Evolutionary conservation across 148 eudicot species (phyloP).

Genomic region (Polygonum maritimum): DNA sequence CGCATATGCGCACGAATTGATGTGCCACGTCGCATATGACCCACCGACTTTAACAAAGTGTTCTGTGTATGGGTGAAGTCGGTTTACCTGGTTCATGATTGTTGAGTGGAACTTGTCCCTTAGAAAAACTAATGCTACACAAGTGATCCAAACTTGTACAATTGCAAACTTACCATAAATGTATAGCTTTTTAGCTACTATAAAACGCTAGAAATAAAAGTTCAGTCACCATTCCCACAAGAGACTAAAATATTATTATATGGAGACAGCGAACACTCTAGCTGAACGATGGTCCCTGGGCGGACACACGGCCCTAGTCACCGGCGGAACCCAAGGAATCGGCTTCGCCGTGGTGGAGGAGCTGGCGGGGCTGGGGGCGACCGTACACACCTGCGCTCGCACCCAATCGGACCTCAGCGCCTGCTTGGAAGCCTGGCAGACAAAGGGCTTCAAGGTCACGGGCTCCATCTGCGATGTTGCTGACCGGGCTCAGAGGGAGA

Average conservation of each 20-base stretch:
- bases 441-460: conserved; percentile 47
- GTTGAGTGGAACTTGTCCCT: no score
- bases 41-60: no score
- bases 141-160: no score
- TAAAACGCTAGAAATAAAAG: no score
- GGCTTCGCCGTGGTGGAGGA: conserved; percentile 77
- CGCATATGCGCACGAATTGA: no score
- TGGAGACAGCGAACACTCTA: not conserved
- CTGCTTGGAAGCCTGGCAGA: conserved; percentile 58
- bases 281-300: conserved; percentile 47
- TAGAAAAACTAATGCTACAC: no score
- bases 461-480: conserved; percentile 72
- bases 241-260: not conserved
- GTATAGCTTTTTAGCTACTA: no score
- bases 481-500: conserved; percentile 33
- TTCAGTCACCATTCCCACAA: no score
- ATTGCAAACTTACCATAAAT: no score
- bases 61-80: no score
- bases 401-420: conserved; percentile 53
- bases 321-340: conserved; percentile 93
- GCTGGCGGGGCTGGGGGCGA: conserved; percentile 62
- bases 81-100: no score
- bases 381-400: conserved; percentile 64
- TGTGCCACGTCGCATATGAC: no score
- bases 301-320: conserved; percentile 77